These are phyloP conservation scores for Sungouiozyma ichnusensis DNA, from an alignment of 805 yeast genomes.

Conservation along the genomic window DNA sequence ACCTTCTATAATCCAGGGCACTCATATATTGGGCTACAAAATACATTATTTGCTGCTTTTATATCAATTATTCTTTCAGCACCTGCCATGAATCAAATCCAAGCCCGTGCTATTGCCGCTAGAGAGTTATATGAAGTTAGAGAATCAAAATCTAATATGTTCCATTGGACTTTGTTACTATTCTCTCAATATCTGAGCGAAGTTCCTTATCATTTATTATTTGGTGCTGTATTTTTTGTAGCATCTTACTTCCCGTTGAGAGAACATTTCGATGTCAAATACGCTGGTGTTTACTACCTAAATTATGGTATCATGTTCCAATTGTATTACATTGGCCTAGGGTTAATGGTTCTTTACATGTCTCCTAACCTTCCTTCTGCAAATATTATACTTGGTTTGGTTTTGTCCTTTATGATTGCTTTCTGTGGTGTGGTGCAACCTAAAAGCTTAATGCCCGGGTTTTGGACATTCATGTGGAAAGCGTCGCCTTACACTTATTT, in stretches of 20 bases:
- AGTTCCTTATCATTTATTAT: slow-evolving; percentile 27
- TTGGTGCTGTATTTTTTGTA: slow-evolving; percentile 27
- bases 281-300: slow-evolving; percentile 44
- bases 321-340: slow-evolving; percentile 34
- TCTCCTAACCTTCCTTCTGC: slow-evolving; percentile 22
- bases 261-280: slow-evolving; percentile 22
- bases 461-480: slow-evolving; percentile 35
- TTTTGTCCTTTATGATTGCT: slow-evolving; percentile 24
- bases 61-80: slow-evolving; percentile 32
- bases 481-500: slow-evolving; percentile 35
- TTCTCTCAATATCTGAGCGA: slow-evolving; percentile 29
- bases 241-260: slow-evolving; percentile 33
- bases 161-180: slow-evolving; percentile 32
- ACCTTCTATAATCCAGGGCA: slow-evolving; percentile 44
- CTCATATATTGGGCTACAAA: slow-evolving; percentile 33
- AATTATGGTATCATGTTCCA: slow-evolving; percentile 35
- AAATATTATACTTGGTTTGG: slow-evolving; percentile 17
- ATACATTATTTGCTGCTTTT: slow-evolving; percentile 31
- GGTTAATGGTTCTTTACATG: slow-evolving; percentile 25
- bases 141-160: slow-evolving; percentile 33
- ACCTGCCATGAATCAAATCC: slow-evolving; percentile 33
- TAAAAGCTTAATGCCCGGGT: slow-evolving; percentile 29
- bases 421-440: slow-evolving; percentile 35
- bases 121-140: slow-evolving; percentile 34
- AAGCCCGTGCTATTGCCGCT: slow-evolving; percentile 28